Evolutionary conservation across 495 filamentous ascomycete genomes (phyloP), one percentile per base, ranked within the genome.

Genomic region (Paragyromitra xinjiangensis): DNA sequence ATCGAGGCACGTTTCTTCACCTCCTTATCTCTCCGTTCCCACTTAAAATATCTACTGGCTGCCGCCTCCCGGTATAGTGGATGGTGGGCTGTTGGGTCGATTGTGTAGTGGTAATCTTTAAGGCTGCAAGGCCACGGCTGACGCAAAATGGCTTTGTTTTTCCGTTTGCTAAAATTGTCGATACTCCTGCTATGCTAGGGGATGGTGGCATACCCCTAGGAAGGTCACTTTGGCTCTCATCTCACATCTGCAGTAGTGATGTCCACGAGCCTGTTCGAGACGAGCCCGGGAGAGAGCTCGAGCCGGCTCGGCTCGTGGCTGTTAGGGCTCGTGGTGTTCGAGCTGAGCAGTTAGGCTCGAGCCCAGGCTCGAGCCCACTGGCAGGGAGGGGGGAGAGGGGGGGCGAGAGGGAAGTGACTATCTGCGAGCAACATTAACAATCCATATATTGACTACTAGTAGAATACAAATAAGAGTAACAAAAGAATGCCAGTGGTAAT

Each of bases 111-210:
- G 19, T 56, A 26, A 26, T 56, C 53, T 29, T 56, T 3, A 22
- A 26, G 22, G 59, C 16, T 22, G 7, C 37, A 42, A 16, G n/a
- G 6, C n/a, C n/a, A 12, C 37, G 19, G n/a, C n/a, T 24, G n/a
- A n/a, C 29, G 59, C 42, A 44, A 42, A 24, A 63, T 63, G 59
- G 39, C n/a, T 42, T 14, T 63, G 39, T 42, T n/a, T 7, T 42
- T 12, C n/a, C 16, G 37, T 26, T 44, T 40, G 6, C 16, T 16
- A 22, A 19, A 6, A 4, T 19, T 44, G 37, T 24, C n/a, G 16
- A 24, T 63, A 44, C 24, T 22, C 14, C n/a, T 63, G 9, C n/a
- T 61, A 61, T 61, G 26, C 58, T 29, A 61, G n/a, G 19, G 34
- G 12, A 39, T 14, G 5, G 29, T 6, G 26, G 26, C 58, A 61